Conservation (phyloP, 2,329 filamentous ascomycete species). For the Fusarium humuli region DNA sequence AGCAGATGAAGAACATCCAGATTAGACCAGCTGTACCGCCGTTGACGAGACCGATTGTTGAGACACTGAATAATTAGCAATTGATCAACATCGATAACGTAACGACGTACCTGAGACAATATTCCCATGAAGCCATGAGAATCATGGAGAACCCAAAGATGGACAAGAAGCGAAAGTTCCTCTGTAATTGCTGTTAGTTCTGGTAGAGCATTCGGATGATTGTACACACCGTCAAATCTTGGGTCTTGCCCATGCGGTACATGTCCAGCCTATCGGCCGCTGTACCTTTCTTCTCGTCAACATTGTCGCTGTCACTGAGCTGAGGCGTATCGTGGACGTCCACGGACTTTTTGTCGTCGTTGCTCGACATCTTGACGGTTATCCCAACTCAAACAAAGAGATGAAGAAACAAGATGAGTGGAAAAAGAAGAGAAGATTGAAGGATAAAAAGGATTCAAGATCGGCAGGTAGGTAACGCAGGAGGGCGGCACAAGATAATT, state of each 20-base stretch:
- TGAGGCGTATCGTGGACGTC: constrained; percentile 5
- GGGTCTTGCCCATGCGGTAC: constrained; percentile 41
- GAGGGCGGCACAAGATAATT: not conserved
- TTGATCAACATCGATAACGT: accelerated
- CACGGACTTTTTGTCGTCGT: constrained; percentile 19
- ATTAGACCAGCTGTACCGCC: constrained; percentile 61
- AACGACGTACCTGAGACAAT: constrained; percentile 50
- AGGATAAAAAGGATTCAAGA: not conserved
- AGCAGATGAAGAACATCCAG: constrained; percentile 57
- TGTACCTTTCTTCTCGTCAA: constrained; percentile 40
- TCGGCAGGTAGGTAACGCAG: not conserved
- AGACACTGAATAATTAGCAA: constrained; percentile 16
- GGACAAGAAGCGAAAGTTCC: constrained; percentile 59
- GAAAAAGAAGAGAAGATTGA: not conserved
- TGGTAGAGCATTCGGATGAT: accelerated
- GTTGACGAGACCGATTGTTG: constrained; percentile 49
- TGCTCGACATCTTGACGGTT: constrained; percentile 23
- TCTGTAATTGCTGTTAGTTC: constrained; percentile 27
- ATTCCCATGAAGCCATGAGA: constrained; percentile 59
- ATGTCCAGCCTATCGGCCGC: constrained; percentile 41
- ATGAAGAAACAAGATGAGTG: not conserved
- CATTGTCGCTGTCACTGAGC: constrained; percentile 4
- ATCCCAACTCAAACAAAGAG: not conserved
- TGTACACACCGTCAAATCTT: constrained; percentile 41
- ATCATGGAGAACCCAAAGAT: constrained; percentile 62